phyloP scores from a whole-genome alignment of 2,329 filamentous ascomycete species.

The Mariannaea sp. region DNA sequence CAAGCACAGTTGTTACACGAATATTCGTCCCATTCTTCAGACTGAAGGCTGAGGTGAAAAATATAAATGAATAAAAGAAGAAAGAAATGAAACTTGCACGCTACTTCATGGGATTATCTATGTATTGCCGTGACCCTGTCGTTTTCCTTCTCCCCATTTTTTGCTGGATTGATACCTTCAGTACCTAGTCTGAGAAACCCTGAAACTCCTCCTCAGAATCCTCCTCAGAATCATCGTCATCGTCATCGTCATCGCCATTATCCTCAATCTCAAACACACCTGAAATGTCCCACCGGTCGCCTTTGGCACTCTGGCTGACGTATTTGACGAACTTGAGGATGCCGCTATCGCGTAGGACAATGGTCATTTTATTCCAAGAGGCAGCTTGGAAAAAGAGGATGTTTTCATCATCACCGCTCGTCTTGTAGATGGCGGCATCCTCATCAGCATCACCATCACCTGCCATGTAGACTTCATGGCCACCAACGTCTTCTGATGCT shows the following conservation, averaged over 20 bases:
- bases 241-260: slow-evolving; percentile 51
- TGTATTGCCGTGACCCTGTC: slow-evolving; percentile 20
- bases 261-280: slow-evolving; percentile 76
- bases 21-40: too few relatives aligned
- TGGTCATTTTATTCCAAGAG: slow-evolving; percentile 87
- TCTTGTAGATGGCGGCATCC: slow-evolving; percentile 88
- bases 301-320: slow-evolving; percentile 78
- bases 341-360: slow-evolving; percentile 86
- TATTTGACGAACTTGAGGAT: slow-evolving; percentile 96
- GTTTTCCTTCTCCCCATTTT: slow-evolving; percentile 3
- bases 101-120: too few relatives aligned
- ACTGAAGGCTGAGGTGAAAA: too few relatives aligned
- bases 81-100: too few relatives aligned
- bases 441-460: slow-evolving; percentile 72
- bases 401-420: slow-evolving; percentile 75
- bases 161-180: slow-evolving; percentile 44
- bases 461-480: slow-evolving; percentile 92
- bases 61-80: too few relatives aligned
- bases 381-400: slow-evolving; percentile 67
- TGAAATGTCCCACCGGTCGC: slow-evolving; percentile 91
- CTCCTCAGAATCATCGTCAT: slow-evolving; percentile 42
- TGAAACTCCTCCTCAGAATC: slow-evolving; percentile 59
- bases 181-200: slow-evolving; percentile 56
- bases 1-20: too few relatives aligned
- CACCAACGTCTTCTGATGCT: slow-evolving; percentile 65